Percentiles rank a stretch among this genome's conserved stretches.
These are phyloP conservation scores for Diplotaxis tenuifolia DNA, from an alignment of 345 rosid species.

Conservation along the genomic window DNA sequence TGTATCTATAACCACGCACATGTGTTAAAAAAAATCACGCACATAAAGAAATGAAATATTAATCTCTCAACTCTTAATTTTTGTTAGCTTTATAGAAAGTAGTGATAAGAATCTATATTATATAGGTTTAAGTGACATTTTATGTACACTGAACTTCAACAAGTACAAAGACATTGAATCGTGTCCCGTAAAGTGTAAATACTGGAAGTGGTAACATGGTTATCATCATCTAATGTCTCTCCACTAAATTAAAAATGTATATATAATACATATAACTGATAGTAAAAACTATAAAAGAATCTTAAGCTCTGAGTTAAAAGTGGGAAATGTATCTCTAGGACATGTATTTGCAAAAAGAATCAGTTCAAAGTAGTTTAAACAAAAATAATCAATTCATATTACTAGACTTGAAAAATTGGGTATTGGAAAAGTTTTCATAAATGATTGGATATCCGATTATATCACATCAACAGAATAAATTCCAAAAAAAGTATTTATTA, in stretches of 20 bases:
- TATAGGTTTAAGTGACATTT: conserved; percentile 9
- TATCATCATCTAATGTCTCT: conserved; percentile 23
- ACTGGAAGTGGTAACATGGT: conserved; percentile 35
- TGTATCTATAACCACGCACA: not conserved
- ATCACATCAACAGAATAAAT: conserved; percentile 33
- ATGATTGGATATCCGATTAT: conserved; percentile 28
- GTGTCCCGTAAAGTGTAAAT: conserved; percentile 33
- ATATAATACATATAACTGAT: not conserved
- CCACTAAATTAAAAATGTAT: not conserved
- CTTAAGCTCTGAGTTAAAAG: not conserved
- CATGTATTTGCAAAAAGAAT: not conserved
- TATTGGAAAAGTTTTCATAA: not conserved
- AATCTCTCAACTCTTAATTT: not conserved
- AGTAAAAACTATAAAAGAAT: not conserved
- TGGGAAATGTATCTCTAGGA: not conserved
- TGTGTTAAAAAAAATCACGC: not conserved
- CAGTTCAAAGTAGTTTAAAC: conserved; percentile 1
- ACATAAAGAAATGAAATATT: not conserved
- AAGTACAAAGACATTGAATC: conserved; percentile 32
- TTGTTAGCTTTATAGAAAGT: conserved; percentile 12
- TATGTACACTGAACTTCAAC: conserved; percentile 30
- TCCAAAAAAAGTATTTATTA: conserved; percentile 12
- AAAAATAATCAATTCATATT: not conserved
- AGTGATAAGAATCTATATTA: conserved; percentile 16
- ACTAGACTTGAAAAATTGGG: not conserved